phyloP scores from a whole-genome alignment of 306 rosid genomes.

The Canavalia ensiformis region DNA sequence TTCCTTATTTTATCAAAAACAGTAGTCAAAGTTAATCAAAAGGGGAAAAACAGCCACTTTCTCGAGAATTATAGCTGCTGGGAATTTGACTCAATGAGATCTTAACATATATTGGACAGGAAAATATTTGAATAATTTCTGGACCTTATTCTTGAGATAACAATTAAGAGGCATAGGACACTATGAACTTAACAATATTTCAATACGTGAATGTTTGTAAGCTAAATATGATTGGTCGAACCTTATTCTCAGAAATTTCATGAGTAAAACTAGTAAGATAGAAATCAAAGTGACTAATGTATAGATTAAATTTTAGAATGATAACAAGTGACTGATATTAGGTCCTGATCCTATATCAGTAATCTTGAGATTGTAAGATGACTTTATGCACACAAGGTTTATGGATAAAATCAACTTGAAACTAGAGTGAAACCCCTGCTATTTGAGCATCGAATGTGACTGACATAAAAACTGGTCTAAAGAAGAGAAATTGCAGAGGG shows the following conservation, averaged over 20 bases:
- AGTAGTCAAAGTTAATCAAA: not conserved
- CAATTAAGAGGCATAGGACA: constrained; percentile 21
- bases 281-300: not conserved
- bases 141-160: not conserved
- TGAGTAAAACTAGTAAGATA: not conserved
- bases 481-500: constrained; percentile 23
- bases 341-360: not conserved
- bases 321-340: not conserved
- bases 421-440: not conserved
- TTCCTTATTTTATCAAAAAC: constrained; percentile 13
- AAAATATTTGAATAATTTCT: constrained; percentile 34
- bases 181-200: not conserved
- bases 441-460: constrained; percentile 36
- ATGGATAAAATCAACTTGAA: constrained; percentile 7
- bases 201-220: not conserved
- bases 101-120: not conserved
- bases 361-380: not conserved
- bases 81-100: constrained; percentile 13
- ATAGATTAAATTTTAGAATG: constrained; percentile 1
- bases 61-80: not conserved
- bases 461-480: constrained; percentile 32
- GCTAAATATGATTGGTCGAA: constrained; percentile 9
- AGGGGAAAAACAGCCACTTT: constrained; percentile 7
- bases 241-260: not conserved
- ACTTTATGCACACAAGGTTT: not conserved